phyloP scores from a whole-genome alignment of 2,329 filamentous ascomycete genomes.

The Phaeophleospora eucalypticola region DNA sequence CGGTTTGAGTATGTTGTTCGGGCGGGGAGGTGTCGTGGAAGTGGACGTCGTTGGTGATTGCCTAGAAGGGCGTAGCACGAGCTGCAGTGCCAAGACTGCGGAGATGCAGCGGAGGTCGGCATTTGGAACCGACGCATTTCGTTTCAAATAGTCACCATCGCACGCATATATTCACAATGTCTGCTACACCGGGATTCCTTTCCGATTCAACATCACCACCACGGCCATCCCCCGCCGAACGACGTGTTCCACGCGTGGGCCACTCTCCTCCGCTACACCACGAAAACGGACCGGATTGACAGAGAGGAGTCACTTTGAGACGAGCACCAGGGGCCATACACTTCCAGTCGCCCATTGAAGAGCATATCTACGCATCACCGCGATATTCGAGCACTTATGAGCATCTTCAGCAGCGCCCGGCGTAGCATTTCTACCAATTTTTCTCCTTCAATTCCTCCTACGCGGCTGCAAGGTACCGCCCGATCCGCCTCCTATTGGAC shows the following conservation, averaged over 20 bases:
- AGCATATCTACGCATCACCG: no score
- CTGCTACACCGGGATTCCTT: no score
- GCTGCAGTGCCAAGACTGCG: no score
- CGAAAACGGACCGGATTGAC: slow-evolving; percentile 1
- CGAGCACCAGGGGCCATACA: no score
- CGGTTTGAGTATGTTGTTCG: no score
- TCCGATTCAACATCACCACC: no score
- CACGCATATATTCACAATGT: no score
- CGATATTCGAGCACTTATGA: no score
- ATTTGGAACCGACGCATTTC: background rate
- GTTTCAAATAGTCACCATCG: background rate
- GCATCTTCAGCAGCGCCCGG: background rate
- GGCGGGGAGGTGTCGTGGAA: no score
- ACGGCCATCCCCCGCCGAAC: background rate
- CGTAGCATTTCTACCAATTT: background rate
- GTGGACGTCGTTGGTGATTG: no score
- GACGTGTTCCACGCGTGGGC: slow-evolving; percentile 2
- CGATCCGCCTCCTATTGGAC: slow-evolving; percentile 10
- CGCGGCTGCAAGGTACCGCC: slow-evolving; percentile 7
- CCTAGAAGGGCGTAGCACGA: no score
- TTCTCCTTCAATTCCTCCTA: background rate
- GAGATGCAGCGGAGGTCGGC: background rate
- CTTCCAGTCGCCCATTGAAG: no score
- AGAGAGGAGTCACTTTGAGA: slow-evolving; percentile 2
- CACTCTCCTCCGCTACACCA: background rate